Base-by-base conservation (phyloP, 2,329 filamentous ascomycete genomes). In the Neophaeococcomyces aloes region DNA sequence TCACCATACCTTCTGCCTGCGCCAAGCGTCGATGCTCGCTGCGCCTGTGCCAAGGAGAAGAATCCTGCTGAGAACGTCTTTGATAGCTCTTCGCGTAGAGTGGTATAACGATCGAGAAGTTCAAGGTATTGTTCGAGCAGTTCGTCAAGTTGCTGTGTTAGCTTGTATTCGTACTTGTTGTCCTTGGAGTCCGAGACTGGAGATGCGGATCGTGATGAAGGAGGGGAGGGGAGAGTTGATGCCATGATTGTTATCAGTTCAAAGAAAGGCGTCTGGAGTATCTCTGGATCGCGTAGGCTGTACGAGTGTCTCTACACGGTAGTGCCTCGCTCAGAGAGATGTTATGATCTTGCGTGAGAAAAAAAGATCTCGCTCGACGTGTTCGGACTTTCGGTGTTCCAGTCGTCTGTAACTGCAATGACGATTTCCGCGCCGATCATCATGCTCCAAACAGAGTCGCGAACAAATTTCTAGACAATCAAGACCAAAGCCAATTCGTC, bases 41-140 rank as follows among this genome's bases (percentile, higher is more conserved):
- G 71, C 29, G 69, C 69, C 45, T 69, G 64, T 15, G 69, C 64
- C 25, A 72, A 62, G 29, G 65, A 62, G 30, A 71, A 56, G 48
- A 69, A 71, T 3, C 68, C 69, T 62, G 42, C 30, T 7, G 53
- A 48, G 18, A 56, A 42, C 8, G 47, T 25, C 21, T 46, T 48
- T 21, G 51, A 54, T 7, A 56, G 43, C 14, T 52, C 47, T 13
- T 43, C 46, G 10, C 52, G 54, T 30, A 55, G 48, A 4, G n/a
- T 38, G 10, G 48, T 53, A 42, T 72, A 55, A 34, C 35, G 42
- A 38, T 47, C 44, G 18, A 52, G 39, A 19, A 50, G 45, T 19
- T 47, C 23, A 11, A 51, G 48, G 53, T 55, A 63, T 45, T 45
- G 48, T 18, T 42, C 38, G 2, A 56, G 50, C 10, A 56, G 48